Conservation (phyloP, 2,329 filamentous ascomycete genomes). For the Diaporthe eres region DNA sequence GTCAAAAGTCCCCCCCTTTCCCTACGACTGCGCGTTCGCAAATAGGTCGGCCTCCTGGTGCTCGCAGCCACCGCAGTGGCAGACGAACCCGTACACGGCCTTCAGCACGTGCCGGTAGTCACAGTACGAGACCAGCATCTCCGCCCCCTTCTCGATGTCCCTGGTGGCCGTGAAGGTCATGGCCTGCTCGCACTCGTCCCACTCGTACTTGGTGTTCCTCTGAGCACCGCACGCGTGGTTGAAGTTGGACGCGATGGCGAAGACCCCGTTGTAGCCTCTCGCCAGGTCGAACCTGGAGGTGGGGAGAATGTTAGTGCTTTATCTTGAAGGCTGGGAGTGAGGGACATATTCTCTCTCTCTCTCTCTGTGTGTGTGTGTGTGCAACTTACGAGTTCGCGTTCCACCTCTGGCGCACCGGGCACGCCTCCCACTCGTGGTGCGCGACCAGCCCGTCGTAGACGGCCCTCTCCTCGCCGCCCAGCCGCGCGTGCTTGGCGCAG, state of each 20-base stretch:
- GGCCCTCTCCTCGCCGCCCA: conserved; percentile 50
- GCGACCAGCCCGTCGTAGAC: conserved; percentile 57
- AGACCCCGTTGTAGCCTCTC: conserved; percentile 55
- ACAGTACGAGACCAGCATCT: conserved; percentile 68
- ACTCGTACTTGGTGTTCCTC: conserved; percentile 61
- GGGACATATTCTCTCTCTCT: neutral
- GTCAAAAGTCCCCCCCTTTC: neutral
- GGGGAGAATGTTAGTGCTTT: too few species aligned
- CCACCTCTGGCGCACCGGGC: conserved; percentile 57
- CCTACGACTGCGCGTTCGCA: neutral
- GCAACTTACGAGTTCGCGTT: conserved; percentile 62
- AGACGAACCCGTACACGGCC: conserved; percentile 66
- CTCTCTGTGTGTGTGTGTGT: too few species aligned
- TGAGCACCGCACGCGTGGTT: conserved; percentile 68
- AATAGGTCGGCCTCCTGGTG: conserved; percentile 29
- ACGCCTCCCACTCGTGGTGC: conserved; percentile 46
- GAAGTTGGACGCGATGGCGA: conserved; percentile 67
- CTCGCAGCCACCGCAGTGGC: conserved; percentile 63
- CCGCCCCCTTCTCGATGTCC: conserved; percentile 58
- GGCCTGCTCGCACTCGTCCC: conserved; percentile 50
- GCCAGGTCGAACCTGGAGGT: conserved; percentile 46
- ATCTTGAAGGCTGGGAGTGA: neutral
- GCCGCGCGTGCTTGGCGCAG: conserved; percentile 52
- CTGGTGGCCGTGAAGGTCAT: conserved; percentile 59
- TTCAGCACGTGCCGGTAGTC: conserved; percentile 55